A percentile compares a stretch with the other conserved stretches of the same genome.
Conservation (phyloP, 2,329 filamentous ascomycete species). For the Domatiomyces catenatus region DNA sequence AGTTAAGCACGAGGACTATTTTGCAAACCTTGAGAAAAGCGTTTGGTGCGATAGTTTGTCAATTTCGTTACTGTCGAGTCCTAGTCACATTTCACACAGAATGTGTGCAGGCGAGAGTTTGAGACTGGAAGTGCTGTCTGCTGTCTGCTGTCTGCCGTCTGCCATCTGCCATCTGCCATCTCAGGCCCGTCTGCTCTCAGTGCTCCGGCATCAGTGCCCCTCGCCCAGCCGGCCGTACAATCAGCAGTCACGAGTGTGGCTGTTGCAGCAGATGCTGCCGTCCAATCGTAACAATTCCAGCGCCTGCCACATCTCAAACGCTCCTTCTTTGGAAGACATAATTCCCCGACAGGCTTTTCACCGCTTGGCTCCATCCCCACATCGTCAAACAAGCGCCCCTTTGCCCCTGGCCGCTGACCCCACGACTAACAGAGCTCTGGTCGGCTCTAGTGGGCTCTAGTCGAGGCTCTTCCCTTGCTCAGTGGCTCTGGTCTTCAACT, state of each 20-base stretch:
- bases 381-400: background rate
- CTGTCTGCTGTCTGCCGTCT: background rate
- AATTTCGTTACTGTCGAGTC: background rate
- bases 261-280: too few relatives aligned
- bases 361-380: background rate
- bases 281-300: background rate
- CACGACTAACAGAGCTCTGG: background rate
- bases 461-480: too few relatives aligned
- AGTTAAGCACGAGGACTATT: background rate
- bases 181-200: too few relatives aligned
- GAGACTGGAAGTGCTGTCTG: background rate
- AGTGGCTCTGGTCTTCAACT: background rate
- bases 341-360: background rate
- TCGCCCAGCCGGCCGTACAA: too few relatives aligned
- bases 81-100: background rate
- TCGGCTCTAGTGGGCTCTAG: too few relatives aligned
- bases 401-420: background rate
- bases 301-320: background rate
- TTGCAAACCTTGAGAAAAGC: background rate
- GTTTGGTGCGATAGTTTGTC: background rate
- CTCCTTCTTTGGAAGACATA: background rate
- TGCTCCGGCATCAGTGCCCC: too few relatives aligned
- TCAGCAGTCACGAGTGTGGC: too few relatives aligned
- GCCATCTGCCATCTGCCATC: too few relatives aligned
- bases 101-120: background rate